Conservation (phyloP, 805 yeast genomes). For the Cyberlindnera americana region DNA sequence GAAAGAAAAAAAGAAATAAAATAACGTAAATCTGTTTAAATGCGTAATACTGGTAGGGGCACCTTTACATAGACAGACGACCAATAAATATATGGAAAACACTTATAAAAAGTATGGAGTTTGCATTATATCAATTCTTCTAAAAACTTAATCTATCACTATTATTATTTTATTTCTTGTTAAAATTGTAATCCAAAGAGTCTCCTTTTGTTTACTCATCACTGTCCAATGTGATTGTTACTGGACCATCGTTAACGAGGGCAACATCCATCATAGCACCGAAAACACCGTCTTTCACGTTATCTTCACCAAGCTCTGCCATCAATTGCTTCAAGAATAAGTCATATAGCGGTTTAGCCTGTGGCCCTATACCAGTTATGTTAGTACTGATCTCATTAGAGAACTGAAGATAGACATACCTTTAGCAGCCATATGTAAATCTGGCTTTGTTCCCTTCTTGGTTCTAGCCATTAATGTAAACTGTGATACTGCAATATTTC, state of each 20-base stretch:
- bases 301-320: slow-evolving; percentile 52
- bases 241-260: slow-evolving; percentile 89
- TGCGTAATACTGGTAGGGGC: slow-evolving; percentile 3
- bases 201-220: too few relatives aligned
- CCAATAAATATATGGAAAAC: too few relatives aligned
- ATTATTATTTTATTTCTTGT: neutral
- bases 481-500: slow-evolving; percentile 58
- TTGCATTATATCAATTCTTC: too few relatives aligned
- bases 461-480: slow-evolving; percentile 85
- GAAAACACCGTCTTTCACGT: slow-evolving; percentile 83
- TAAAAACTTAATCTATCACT: too few relatives aligned
- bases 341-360: slow-evolving; percentile 42
- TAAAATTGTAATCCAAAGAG: too few relatives aligned
- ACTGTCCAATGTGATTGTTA: slow-evolving; percentile 80
- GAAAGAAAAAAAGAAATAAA: slow-evolving; percentile 2
- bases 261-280: slow-evolving; percentile 98
- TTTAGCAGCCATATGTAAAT: slow-evolving; percentile 88
- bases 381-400: slow-evolving; percentile 33
- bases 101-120: too few relatives aligned
- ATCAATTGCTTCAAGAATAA: slow-evolving; percentile 46
- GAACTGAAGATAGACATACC: slow-evolving; percentile 40
- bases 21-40: too few relatives aligned
- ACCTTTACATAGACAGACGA: neutral
- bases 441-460: slow-evolving; percentile 92
- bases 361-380: slow-evolving; percentile 66